Base-by-base conservation (phyloP, 192 early-diverging fungal genomes). In the Chytriomyces sp. region DNA sequence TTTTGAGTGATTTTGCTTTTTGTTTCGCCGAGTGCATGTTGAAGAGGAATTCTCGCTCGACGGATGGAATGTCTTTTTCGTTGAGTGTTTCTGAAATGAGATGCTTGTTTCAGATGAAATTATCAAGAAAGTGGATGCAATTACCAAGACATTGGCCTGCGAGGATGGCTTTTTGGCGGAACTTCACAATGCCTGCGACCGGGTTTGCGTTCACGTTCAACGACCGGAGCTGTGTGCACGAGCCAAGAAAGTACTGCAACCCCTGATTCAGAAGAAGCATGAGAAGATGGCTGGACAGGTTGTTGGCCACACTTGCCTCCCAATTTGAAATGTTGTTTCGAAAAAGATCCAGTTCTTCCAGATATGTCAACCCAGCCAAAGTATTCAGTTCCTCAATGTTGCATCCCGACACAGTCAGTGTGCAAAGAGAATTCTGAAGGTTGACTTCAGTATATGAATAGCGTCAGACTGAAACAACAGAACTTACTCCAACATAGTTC, bases 161-260 rank as follows among this genome's bases (percentile, higher is more conserved):
- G n/a, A 86, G 64, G 13, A 86, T 82, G n/a, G 80, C 67, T 7
- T 76, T 68, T 60, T 86, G 86, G 5, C 86, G 76, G 11, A 87
- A 70, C 61, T 84, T 85, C 9, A 80, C 64, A 13, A 77, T 64
- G 18, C 16, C 50, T 0, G 76, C 45, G 2, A 81, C 57, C 6
- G 83, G 83, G 72, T 84, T 86, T 16, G 43, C 61, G 35, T 44
- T 64, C 10, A 78, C 50, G 48, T 80, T 77, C 9, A 86, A 61
- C 16, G 47, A 76, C 11, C 7, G 5, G 18, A 84, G 71, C 13
- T 65, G 48, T 50, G 45, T 43, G 44, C 62, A 78, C 7, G 76
- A 67, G 23, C 59, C 48, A 49, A 81, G 67, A 43, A 86, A n/a
- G 53, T 75, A 44, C 43, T 83, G 62, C 6, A 86, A 44, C 59